Evolutionary conservation across 129 eudicot species (phyloP).

Genomic region (Arctium minus): DNA sequence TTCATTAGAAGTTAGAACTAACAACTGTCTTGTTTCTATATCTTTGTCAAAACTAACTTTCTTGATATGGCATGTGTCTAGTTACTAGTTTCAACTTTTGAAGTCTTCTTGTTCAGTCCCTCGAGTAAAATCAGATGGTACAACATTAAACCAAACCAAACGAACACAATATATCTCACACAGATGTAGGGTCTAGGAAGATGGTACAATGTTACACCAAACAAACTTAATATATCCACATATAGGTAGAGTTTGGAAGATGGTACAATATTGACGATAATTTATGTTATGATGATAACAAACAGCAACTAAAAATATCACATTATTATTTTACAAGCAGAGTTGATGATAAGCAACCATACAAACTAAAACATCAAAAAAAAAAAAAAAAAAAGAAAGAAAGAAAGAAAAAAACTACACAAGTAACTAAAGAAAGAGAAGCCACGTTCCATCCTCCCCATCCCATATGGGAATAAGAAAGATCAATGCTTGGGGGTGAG

Average conservation of each 20-base stretch:
- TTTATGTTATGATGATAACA: slow-evolving; percentile 16
- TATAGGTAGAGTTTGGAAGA: neutral
- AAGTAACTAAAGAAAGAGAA: slow-evolving; percentile 27
- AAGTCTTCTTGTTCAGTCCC: neutral
- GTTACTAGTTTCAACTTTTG: neutral
- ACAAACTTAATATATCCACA: neutral
- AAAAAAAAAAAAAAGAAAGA: neutral
- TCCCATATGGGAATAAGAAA: slow-evolving; percentile 15
- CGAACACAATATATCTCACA: neutral
- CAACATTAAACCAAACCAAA: neutral
- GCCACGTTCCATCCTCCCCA: neutral
- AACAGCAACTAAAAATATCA: slow-evolving; percentile 23
- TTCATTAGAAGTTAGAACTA: slow-evolving; percentile 12
- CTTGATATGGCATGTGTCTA: neutral
- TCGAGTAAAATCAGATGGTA: neutral
- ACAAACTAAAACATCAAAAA: slow-evolving; percentile 27
- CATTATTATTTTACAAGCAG: slow-evolving; percentile 39
- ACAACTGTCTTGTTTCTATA: neutral
- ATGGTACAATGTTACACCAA: neutral
- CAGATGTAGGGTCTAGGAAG: neutral
- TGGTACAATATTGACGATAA: neutral
- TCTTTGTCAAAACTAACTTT: neutral
- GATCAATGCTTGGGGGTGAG: slow-evolving; percentile 70
- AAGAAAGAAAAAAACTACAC: slow-evolving; percentile 14
- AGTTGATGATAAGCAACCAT: slow-evolving; percentile 28